These are phyloP conservation scores for Gastrolobium bilobum DNA, from an alignment of 306 rosid genomes.

Conservation along the genomic window DNA sequence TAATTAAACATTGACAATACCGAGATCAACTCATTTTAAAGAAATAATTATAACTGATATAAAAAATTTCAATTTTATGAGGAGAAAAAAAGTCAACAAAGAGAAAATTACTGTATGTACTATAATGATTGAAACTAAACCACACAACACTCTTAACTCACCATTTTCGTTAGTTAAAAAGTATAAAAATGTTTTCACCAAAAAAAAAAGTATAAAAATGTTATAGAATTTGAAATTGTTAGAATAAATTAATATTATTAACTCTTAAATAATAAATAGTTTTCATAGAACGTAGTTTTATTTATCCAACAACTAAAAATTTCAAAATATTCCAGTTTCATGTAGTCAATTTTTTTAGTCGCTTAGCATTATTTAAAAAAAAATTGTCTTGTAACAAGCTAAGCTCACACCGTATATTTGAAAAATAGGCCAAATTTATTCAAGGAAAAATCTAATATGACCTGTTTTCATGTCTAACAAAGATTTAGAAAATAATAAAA, in stretches of 20 bases:
- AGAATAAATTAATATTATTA: no score
- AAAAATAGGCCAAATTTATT: no score
- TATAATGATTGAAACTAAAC: conserved; percentile 24
- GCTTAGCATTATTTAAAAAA: neutral
- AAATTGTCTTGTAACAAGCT: no score
- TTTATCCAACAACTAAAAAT: neutral
- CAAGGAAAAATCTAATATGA: no score
- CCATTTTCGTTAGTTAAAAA: neutral
- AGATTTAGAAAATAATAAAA: no score
- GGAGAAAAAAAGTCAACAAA: neutral
- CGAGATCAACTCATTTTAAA: no score
- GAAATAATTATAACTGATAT: no score
- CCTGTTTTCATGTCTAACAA: no score
- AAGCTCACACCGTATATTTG: no score
- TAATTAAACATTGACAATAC: no score
- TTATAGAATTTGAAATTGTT: neutral
- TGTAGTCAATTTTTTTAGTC: neutral
- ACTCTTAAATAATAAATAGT: neutral
- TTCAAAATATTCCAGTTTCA: neutral
- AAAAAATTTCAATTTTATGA: neutral
- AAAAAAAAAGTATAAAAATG: neutral
- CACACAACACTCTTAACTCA: neutral
- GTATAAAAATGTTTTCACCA: neutral
- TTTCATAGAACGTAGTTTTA: neutral
- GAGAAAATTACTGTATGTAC: neutral